Base-by-base conservation (phyloP, 768 basidiomycete species). In the Nevesoporus exiguus region DNA sequence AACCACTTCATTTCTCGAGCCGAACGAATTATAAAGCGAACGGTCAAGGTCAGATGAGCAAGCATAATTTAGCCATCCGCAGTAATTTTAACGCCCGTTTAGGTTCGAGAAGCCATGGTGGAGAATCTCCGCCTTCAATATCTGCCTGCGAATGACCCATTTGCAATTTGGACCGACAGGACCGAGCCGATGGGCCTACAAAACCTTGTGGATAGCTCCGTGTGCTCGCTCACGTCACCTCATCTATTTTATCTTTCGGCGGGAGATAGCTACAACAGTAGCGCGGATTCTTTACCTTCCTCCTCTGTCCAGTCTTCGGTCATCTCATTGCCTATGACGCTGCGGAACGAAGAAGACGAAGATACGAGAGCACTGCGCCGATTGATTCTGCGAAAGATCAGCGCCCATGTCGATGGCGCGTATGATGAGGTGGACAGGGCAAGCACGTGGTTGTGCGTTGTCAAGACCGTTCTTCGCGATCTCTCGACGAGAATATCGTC, bases 351-450 rank as follows among this genome's bases (percentile, higher is more conserved):
- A 34, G 83, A 83, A 57, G 86, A 86, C 51, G 81, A 88, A 45
- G 88, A 89, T 55, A 78, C 76, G 11, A 78, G 80, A 33, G 75
- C 77, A 25, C 73, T 88, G 33, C 84, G 85, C 14, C 76, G 85
- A 17, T 66, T 90, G n/a, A 61, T 89, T 21, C 67, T 82, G 37
- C 79, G 84, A 43, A 88, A 88, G 70, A 79, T 90, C 50, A 81
- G 84, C 36, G 77, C 81, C 54, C 71, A 79, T 43, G 59, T 80
- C 49, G 73, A 74, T 15, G 81, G 80, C 7, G 81, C 83, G 2
- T 78, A 80, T 60, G 83, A 84, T 40, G 84, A 88, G 62, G 73
- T 88, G 40, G 85, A 88, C 55, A 80, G 77, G 57, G 76, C 77
- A 31, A 73, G 73, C 21, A 71, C 69, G 1, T 88, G 87, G 86